A percentile compares a stretch with the other conserved stretches of the same genome.
Evolutionary conservation across 2,329 filamentous ascomycete genomes (phyloP).

Genomic region (Pseudocercospora vitis): DNA sequence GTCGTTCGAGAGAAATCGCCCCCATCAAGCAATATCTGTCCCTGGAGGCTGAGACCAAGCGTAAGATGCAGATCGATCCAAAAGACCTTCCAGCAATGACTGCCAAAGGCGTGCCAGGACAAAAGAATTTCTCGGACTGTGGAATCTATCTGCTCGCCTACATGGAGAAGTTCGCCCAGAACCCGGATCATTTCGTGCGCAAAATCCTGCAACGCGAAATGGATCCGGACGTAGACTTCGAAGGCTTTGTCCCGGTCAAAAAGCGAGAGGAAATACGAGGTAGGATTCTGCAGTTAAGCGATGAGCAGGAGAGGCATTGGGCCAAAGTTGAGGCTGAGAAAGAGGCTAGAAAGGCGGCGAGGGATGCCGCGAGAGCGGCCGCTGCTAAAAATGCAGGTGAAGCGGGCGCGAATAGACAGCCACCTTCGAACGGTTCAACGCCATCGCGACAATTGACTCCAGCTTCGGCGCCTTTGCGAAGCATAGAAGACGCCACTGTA

Average conservation of each 20-base stretch:
- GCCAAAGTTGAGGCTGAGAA: too few species aligned
- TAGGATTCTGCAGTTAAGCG: slow-evolving; percentile 63
- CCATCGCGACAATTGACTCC: slow-evolving; percentile 1
- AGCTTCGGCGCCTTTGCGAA: background rate
- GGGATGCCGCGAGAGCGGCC: slow-evolving; percentile 11
- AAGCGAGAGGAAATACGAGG: slow-evolving; percentile 67
- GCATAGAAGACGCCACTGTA: background rate
- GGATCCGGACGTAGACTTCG: slow-evolving; percentile 56
- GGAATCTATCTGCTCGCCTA: slow-evolving; percentile 86
- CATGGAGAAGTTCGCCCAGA: slow-evolving; percentile 73
- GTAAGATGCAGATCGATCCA: slow-evolving; percentile 49
- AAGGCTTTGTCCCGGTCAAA: slow-evolving; percentile 53
- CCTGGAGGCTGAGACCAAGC: slow-evolving; percentile 68
- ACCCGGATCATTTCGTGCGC: slow-evolving; percentile 69
- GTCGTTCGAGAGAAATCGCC: slow-evolving; percentile 64
- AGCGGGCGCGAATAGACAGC: background rate
- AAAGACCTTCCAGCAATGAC: slow-evolving; percentile 61
- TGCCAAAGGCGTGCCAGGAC: slow-evolving; percentile 72
- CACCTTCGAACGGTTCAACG: background rate
- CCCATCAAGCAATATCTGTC: slow-evolving; percentile 74
- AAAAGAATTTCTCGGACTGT: slow-evolving; percentile 85
- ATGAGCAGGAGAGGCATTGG: slow-evolving; percentile 54
- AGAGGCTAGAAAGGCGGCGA: slow-evolving; percentile 19
- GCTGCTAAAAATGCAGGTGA: too few species aligned
- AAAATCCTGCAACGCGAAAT: slow-evolving; percentile 67